Conservation (phyloP, 768 basidiomycete species). For the Lentinula guzmanii region DNA sequence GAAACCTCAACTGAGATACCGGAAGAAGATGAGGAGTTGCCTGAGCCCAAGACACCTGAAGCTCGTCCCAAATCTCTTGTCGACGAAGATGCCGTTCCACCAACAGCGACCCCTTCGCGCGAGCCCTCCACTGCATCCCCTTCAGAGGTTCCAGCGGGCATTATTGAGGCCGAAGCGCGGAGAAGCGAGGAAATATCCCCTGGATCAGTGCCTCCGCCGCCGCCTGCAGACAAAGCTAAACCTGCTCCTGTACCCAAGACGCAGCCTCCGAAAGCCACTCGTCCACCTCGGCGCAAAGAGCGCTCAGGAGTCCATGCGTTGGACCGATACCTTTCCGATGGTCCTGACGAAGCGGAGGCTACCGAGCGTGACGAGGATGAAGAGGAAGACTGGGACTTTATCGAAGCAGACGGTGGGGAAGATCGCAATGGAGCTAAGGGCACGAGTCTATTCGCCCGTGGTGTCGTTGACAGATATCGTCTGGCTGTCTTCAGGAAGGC, state of each 20-base stretch:
- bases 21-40: conserved; percentile 1
- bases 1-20: background rate
- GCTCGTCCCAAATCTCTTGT: conserved; percentile 40
- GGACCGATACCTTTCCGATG: conserved; percentile 64
- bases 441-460: conserved; percentile 82
- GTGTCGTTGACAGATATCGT: conserved; percentile 83
- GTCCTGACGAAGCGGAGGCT: conserved; percentile 34
- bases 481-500: conserved; percentile 82
- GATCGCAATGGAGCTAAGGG: conserved; percentile 78
- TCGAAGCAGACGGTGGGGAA: conserved; percentile 76
- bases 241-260: background rate
- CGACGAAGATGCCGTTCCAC: conserved; percentile 5
- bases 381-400: conserved; percentile 90
- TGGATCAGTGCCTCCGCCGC: conserved; percentile 11
- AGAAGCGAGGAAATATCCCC: conserved; percentile 25
- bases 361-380: conserved; percentile 51
- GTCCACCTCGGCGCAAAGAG: conserved; percentile 62
- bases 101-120: conserved; percentile 1
- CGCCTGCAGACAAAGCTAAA: background rate
- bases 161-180: conserved; percentile 17
- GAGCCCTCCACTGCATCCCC: conserved; percentile 1
- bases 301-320: conserved; percentile 72
- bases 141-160: conserved; percentile 4
- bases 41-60: conserved; percentile 74
- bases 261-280: conserved; percentile 12